A percentile compares a stretch with the other conserved stretches of the same genome.
Evolutionary conservation across 2,329 filamentous ascomycete genomes (phyloP).

Genomic region (Pseudocercospora eumusae): DNA sequence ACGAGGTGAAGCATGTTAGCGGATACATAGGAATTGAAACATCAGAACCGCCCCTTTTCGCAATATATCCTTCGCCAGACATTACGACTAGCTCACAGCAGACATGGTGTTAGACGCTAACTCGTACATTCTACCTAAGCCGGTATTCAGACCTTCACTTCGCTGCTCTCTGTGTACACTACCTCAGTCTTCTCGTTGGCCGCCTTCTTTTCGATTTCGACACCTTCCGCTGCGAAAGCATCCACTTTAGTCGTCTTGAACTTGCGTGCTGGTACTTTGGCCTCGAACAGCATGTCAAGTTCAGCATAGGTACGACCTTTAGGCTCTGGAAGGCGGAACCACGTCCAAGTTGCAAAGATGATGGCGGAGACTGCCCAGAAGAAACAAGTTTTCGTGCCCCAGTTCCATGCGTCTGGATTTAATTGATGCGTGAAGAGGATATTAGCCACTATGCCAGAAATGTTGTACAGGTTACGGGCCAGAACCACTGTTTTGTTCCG

Average conservation of each 20-base stretch:
- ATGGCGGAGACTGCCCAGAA: constrained; percentile 46
- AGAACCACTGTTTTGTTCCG: constrained; percentile 36
- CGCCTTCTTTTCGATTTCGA: neutral
- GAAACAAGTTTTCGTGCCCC: constrained; percentile 34
- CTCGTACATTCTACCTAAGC: neutral
- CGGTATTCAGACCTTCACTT: neutral
- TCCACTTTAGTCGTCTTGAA: constrained; percentile 34
- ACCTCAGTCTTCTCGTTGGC: neutral
- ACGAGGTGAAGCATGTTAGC: too few species aligned
- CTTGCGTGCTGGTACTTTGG: constrained; percentile 43
- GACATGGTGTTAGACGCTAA: neutral
- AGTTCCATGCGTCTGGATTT: constrained; percentile 25
- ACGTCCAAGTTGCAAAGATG: constrained; percentile 44
- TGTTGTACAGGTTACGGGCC: constrained; percentile 32
- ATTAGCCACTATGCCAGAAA: constrained; percentile 30
- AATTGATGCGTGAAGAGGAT: constrained; percentile 28
- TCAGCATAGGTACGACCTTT: constrained; percentile 47
- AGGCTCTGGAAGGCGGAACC: constrained; percentile 47
- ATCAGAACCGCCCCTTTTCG: too few species aligned
- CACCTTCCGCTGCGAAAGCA: constrained; percentile 1
- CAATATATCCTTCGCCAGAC: neutral
- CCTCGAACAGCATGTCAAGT: constrained; percentile 49
- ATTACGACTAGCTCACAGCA: neutral
- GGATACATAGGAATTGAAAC: too few species aligned
- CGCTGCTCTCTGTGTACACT: neutral